Evolutionary conservation across 108 stramenopile species (phyloP).

Genomic region (Asterionellopsis glacialis): DNA sequence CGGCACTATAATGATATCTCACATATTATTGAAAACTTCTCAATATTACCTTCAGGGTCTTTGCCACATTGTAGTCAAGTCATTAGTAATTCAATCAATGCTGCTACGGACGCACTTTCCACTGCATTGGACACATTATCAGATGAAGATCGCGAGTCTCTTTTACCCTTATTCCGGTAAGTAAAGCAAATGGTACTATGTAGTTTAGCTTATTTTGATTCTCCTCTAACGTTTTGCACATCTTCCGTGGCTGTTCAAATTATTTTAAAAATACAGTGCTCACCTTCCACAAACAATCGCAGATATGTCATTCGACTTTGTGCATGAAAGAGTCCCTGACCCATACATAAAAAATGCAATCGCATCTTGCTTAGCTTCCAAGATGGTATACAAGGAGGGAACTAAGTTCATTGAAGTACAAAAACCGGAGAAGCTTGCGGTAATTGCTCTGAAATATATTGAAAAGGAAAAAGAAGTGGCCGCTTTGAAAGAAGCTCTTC

Average conservation of each 20-base stretch:
- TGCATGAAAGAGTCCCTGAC: constrained; percentile 71
- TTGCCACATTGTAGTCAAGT: constrained; percentile 85
- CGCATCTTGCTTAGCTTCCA: constrained; percentile 86
- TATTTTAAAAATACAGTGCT: constrained; percentile 23
- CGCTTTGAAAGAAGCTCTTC: constrained; percentile 44
- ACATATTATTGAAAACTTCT: no score
- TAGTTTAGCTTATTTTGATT: neutral
- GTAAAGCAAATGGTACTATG: neutral
- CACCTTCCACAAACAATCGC: constrained; percentile 90
- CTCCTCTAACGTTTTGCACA: neutral
- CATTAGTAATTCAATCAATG: constrained; percentile 88
- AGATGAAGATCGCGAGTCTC: constrained; percentile 57
- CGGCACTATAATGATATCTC: no score
- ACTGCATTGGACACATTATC: constrained; percentile 67
- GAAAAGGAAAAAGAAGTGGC: constrained; percentile 79
- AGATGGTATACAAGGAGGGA: constrained; percentile 96
- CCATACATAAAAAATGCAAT: constrained; percentile 95
- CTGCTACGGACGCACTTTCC: constrained; percentile 90
- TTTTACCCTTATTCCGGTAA: constrained; percentile 69
- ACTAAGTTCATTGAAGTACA: constrained; percentile 86
- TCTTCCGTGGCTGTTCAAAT: neutral
- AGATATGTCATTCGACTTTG: constrained; percentile 78
- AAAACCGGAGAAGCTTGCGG: constrained; percentile 57
- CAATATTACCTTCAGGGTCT: constrained; percentile 22
- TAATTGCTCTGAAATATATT: constrained; percentile 71